Base-by-base conservation (phyloP, 345 rosid genomes). In the Arabis hirsuta region DNA sequence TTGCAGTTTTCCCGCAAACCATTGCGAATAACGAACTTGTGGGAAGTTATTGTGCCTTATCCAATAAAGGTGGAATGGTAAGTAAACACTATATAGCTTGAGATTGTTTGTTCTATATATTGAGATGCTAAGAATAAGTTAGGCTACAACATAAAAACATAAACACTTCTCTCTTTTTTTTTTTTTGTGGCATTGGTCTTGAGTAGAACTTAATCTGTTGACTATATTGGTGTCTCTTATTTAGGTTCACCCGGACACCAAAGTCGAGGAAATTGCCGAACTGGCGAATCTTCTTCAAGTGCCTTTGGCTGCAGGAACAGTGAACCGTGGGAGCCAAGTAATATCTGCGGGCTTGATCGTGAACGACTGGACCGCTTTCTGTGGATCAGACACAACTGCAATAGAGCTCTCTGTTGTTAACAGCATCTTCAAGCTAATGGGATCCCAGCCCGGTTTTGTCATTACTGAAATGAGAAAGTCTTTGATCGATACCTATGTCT, bases 61-160 rank as follows among this genome's bases (percentile, higher is more conserved):
- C 96, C 31, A 92, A 90, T 65, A 75, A 75, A 80, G 96, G 96
- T 16, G 92, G 96, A 76, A 65, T 90, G 98, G 96, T 92, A 80
- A 81, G 78, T 45, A 22, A 22, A 86, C 41, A 36, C 41, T 36
- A 16, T 16, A 16, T 16, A 36, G 41, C 8, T 10, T 36, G 1
- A 2, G 10, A 8, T 36, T 36, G 41, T 36, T 36, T 36, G 41
- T 36, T 36, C 41, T 16, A 36, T n/a, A n/a, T n/a, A n/a, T 36
- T 9, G 2, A 36, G 41, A 36, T 36, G 11, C 11, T 36, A 36
- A 36, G 8, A 36, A 36, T 36, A 32, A 32, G 36, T 32, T 29
- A 29, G 32, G 32, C 32, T 29, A 29, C 32, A 22, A 22, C 24
- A 22, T 27, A 3, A 29, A 29, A 29, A 29, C 32, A 3, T 29